Conservation (phyloP, 257 asterid genomes). For the Hygrophila difformis region DNA sequence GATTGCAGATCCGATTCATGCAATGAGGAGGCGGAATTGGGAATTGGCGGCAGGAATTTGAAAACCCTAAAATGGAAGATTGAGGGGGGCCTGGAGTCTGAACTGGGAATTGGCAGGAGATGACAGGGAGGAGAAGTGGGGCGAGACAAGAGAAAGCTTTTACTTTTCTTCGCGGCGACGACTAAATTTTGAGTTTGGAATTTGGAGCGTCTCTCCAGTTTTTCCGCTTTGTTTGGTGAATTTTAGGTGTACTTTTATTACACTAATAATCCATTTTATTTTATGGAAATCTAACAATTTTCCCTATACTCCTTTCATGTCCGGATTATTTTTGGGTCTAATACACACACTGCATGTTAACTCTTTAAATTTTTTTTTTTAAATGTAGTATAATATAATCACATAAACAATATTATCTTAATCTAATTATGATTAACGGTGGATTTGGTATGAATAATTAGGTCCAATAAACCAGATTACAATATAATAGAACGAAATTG, state of each 20-base stretch:
- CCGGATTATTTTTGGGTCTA: too few relatives aligned
- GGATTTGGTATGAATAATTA: too few relatives aligned
- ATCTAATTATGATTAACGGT: too few relatives aligned
- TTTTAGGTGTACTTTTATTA: background rate
- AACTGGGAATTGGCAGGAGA: constrained; percentile 28
- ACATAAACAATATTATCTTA: too few relatives aligned
- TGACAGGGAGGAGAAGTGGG: constrained; percentile 34
- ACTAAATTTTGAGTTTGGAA: background rate
- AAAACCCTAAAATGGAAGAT: constrained; percentile 47
- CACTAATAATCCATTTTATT: too few relatives aligned
- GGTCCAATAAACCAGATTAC: too few relatives aligned
- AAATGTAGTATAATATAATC: too few relatives aligned
- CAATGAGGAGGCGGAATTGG: constrained; percentile 21
- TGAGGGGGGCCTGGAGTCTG: constrained; percentile 52
- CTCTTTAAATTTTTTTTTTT: too few relatives aligned
- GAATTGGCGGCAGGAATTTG: constrained; percentile 43
- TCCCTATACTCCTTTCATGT: too few relatives aligned
- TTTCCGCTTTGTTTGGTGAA: background rate
- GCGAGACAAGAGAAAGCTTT: constrained; percentile 32
- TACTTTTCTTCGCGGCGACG: constrained; percentile 24
- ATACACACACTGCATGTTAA: too few relatives aligned
- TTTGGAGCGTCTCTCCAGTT: background rate
- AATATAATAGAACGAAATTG: too few relatives aligned
- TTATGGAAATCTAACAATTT: too few relatives aligned
- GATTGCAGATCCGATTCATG: constrained; percentile 43